Evolutionary conservation across 2,329 filamentous ascomycete species (phyloP).

Genomic region (Thelonectria discophora): DNA sequence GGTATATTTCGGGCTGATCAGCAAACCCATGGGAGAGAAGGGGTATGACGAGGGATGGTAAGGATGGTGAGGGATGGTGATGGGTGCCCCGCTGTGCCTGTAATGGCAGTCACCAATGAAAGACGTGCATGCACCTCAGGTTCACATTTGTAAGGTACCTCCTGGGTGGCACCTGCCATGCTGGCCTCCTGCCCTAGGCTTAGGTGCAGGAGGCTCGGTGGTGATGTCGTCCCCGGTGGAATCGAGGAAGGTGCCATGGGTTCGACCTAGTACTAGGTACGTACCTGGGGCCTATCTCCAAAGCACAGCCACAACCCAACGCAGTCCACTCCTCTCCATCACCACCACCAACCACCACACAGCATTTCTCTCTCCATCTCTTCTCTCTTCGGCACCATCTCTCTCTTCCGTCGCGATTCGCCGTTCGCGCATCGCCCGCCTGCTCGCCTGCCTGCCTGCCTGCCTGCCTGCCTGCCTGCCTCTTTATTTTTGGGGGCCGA

Average conservation of each 20-base stretch:
- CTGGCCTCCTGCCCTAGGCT: no score
- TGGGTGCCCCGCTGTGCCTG: neutral
- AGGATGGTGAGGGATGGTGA: no score
- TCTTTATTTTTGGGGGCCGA: neutral
- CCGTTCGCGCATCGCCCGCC: neutral
- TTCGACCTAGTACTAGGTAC: neutral
- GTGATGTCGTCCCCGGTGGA: no score
- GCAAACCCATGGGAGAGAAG: neutral
- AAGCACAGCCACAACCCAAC: neutral
- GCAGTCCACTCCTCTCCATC: neutral
- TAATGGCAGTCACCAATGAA: neutral
- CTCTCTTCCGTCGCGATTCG: neutral
- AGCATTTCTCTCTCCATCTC: neutral
- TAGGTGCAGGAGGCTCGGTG: no score
- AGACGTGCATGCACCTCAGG: neutral
- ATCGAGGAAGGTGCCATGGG: no score
- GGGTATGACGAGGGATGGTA: no score
- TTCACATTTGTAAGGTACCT: no score
- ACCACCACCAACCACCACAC: neutral
- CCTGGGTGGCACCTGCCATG: no score
- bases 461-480: neutral
- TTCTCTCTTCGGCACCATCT: neutral
- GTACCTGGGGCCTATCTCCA: neutral
- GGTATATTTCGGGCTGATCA: neutral
- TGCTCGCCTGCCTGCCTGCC: neutral